A percentile compares a stretch with the other conserved stretches of the same genome.
Evolutionary conservation across 192 early-diverging fungal species (phyloP).

Genomic region (Phycomyces blakesleeanus): DNA sequence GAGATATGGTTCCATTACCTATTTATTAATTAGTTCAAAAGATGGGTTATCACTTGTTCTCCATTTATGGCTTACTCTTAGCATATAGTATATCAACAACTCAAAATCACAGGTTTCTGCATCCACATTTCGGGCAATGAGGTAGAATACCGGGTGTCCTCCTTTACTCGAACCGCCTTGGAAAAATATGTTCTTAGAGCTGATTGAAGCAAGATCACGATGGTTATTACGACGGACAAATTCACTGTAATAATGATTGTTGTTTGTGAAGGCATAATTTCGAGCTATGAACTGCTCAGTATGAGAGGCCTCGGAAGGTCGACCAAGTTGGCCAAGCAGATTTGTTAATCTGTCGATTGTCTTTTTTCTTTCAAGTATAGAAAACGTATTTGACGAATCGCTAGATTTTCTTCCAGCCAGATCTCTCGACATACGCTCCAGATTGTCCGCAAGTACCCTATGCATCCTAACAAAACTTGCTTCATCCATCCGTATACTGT

Average conservation of each 20-base stretch:
- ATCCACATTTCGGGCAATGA: conserved; percentile 69
- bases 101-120: conserved; percentile 82
- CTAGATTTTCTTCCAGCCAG: conserved; percentile 54
- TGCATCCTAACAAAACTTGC: conserved; percentile 38
- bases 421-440: conserved; percentile 67
- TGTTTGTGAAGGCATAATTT: conserved; percentile 29
- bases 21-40: not conserved
- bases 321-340: conserved; percentile 77
- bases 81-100: conserved; percentile 68
- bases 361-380: conserved; percentile 45
- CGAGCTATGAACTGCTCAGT: conserved; percentile 33
- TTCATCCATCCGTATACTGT: conserved; percentile 21
- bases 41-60: not conserved
- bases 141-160: conserved; percentile 75
- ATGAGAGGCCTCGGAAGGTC: conserved; percentile 60
- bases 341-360: conserved; percentile 70
- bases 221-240: conserved; percentile 66
- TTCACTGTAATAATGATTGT: conserved; percentile 47
- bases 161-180: conserved; percentile 71
- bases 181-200: conserved; percentile 68
- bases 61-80: conserved; percentile 49
- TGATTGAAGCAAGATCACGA: conserved; percentile 59
- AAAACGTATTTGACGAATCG: conserved; percentile 28
- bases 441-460: conserved; percentile 61
- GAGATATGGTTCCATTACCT: conserved; percentile 61